These are phyloP conservation scores for Chaetomium sp. DNA, from an alignment of 2,329 filamentous ascomycete species.

Conservation along the genomic window DNA sequence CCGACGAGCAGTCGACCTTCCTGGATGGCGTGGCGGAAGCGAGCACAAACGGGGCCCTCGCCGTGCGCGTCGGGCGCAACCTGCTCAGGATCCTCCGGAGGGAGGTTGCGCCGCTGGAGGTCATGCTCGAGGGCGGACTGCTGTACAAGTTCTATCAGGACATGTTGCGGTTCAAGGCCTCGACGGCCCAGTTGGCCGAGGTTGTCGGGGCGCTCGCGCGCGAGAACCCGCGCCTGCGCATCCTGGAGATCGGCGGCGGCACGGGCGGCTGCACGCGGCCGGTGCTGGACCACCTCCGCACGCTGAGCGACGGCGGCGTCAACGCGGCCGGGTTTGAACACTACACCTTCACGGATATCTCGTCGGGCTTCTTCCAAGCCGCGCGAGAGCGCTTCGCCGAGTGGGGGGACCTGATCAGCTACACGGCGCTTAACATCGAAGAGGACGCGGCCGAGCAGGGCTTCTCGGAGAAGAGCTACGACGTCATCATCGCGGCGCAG, in stretches of 20 bases:
- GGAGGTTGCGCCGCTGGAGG: constrained; percentile 17
- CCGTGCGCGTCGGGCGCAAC: background rate
- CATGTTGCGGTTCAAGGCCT: constrained; percentile 38
- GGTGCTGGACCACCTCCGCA: constrained; percentile 34
- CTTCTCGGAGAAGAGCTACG: constrained; percentile 37
- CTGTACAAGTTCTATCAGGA: constrained; percentile 24
- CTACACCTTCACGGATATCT: constrained; percentile 19
- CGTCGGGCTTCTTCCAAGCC: constrained; percentile 32
- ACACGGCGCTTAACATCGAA: constrained; percentile 38
- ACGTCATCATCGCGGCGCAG: constrained; percentile 42
- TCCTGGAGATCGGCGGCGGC: constrained; percentile 42
- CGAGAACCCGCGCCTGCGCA: constrained; percentile 24
- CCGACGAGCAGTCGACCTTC: background rate
- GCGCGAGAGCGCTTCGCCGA: constrained; percentile 32
- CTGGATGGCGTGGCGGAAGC: background rate
- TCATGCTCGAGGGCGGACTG: constrained; percentile 11
- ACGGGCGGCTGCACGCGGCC: constrained; percentile 13
- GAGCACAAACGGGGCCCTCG: background rate
- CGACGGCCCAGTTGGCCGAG: constrained; percentile 14
- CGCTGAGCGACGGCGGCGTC: background rate
- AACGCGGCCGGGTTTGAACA: background rate
- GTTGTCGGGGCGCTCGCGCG: constrained; percentile 8
- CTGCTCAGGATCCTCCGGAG: constrained; percentile 7
- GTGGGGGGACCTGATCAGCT: constrained; percentile 35
- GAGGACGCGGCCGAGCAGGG: constrained; percentile 38